These are phyloP conservation scores for Solanum chilense DNA, from an alignment of 257 asterid species.

Conservation along the genomic window DNA sequence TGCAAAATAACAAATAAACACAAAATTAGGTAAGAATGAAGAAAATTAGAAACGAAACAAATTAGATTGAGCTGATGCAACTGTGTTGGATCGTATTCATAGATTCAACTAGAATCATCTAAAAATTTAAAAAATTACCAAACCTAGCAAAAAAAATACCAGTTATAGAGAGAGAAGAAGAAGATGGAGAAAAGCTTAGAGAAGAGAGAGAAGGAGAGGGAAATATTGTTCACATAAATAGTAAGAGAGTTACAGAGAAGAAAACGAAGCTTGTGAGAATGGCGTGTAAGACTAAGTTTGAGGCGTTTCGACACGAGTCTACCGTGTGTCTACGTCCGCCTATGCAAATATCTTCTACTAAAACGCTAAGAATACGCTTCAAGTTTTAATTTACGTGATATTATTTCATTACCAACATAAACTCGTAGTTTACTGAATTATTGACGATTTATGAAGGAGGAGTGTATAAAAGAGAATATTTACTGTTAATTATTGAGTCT, in stretches of 20 bases:
- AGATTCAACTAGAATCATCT: not conserved
- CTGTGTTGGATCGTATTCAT: not conserved
- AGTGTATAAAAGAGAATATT: not conserved
- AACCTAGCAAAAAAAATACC: not conserved
- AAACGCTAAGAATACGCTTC: not conserved
- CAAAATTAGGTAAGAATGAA: not conserved
- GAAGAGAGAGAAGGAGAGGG: not conserved
- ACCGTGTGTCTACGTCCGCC: slow-evolving; percentile 37
- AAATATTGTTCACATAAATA: not conserved
- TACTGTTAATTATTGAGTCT: not conserved
- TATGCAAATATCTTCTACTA: slow-evolving; percentile 22
- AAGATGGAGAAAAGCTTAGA: not conserved
- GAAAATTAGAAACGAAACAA: not conserved
- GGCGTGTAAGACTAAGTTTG: slow-evolving; percentile 56
- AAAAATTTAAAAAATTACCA: not conserved
- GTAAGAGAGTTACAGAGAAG: not conserved
- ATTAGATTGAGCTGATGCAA: not conserved
- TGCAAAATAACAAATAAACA: not conserved
- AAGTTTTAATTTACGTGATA: too few relatives aligned
- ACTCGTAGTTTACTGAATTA: not conserved
- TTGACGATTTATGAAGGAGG: not conserved
- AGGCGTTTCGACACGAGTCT: slow-evolving; percentile 42
- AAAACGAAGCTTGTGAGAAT: slow-evolving; percentile 32
- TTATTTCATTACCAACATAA: too few relatives aligned
- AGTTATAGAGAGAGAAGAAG: not conserved